Evolutionary conservation across 2,329 filamentous ascomycete species (phyloP).

Genomic region (Cercospora sp.): DNA sequence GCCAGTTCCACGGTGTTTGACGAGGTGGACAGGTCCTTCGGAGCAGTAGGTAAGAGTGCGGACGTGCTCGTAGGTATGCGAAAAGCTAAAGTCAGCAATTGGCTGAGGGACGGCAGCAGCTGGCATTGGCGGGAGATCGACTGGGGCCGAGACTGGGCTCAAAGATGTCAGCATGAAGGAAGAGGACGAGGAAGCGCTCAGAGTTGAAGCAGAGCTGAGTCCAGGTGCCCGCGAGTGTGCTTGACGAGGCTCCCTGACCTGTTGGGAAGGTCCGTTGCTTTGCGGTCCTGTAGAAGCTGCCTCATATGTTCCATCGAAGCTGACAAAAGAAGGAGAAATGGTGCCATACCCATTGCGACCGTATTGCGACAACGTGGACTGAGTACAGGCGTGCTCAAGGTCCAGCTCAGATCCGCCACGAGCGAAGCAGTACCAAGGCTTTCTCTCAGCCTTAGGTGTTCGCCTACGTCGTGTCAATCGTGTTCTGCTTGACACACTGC

Average conservation of each 20-base stretch:
- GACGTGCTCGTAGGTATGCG: conserved; percentile 8
- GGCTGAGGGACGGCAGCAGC: neutral
- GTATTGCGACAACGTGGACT: neutral
- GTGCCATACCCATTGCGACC: conserved; percentile 7
- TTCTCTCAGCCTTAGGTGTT: neutral
- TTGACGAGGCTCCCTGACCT: neutral
- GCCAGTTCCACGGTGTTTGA: conserved; percentile 6
- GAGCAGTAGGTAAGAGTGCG: conserved; percentile 13
- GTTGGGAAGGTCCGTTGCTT: neutral
- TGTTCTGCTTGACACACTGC: neutral
- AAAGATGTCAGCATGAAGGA: neutral
- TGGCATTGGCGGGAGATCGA: neutral
- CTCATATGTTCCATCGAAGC: conserved; percentile 13
- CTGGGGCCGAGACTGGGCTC: neutral
- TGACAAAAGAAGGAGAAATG: conserved; percentile 5
- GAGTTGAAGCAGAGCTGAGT: neutral
- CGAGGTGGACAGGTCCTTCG: conserved; percentile 19
- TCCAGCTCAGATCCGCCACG: conserved; percentile 5
- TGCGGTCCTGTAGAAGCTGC: neutral
- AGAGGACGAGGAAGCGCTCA: neutral
- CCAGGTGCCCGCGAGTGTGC: neutral
- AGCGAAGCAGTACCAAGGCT: conserved; percentile 12
- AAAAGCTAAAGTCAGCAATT: conserved; percentile 14
- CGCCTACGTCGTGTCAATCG: neutral
- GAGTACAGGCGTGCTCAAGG: conserved; percentile 7